Percentiles rank a stretch among this genome's conserved stretches.
Conservation (phyloP, 345 rosid genomes). For the Erysimum cheiranthoides region DNA sequence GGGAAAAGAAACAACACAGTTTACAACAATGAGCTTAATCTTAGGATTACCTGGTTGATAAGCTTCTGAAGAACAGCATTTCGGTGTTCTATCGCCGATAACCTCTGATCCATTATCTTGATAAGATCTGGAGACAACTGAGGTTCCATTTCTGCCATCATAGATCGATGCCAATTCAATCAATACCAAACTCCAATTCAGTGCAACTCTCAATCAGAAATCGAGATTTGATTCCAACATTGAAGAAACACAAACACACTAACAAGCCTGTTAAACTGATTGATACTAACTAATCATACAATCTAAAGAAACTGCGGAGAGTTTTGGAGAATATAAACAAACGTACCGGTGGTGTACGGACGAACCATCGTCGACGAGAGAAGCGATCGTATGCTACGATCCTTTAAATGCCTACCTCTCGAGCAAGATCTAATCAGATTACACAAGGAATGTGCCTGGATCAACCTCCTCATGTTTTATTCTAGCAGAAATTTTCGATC, state of each 20-base stretch:
- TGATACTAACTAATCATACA: neutral
- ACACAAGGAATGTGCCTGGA: slow-evolving; percentile 28
- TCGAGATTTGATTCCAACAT: neutral
- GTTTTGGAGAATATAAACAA: neutral
- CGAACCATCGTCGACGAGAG: slow-evolving; percentile 45
- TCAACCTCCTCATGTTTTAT: slow-evolving; percentile 41
- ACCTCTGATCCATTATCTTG: slow-evolving; percentile 79
- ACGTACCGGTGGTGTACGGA: slow-evolving; percentile 54
- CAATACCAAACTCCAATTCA: neutral
- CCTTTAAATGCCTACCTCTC: slow-evolving; percentile 28
- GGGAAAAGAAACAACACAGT: too few relatives aligned
- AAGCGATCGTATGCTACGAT: slow-evolving; percentile 26
- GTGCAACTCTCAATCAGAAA: neutral
- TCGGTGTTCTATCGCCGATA: slow-evolving; percentile 70
- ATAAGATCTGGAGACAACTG: slow-evolving; percentile 71
- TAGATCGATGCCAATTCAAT: slow-evolving; percentile 6
- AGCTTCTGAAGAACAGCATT: slow-evolving; percentile 64
- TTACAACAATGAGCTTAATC: slow-evolving; percentile 1
- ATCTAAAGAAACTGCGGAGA: neutral
- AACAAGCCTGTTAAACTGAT: neutral
- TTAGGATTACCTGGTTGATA: slow-evolving; percentile 59
- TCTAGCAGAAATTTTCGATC: neutral
- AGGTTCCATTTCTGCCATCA: slow-evolving; percentile 57
- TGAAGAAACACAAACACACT: neutral
- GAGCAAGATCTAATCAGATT: slow-evolving; percentile 45